phyloP scores from a whole-genome alignment of 2,329 filamentous ascomycete genomes.

The Phialophora expanda region DNA sequence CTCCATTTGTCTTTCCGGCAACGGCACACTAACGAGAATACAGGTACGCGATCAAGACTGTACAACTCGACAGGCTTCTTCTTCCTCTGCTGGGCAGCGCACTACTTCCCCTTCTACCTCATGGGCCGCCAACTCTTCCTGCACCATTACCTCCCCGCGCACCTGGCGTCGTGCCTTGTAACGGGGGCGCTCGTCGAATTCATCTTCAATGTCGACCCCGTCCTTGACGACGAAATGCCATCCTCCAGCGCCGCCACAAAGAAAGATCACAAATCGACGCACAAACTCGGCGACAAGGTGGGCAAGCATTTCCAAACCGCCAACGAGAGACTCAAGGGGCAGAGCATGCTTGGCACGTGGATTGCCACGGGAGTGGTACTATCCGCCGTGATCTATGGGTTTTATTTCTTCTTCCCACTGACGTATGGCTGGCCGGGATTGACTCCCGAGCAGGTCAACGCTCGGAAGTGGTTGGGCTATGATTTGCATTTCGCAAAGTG shows the following conservation, averaged over 20 bases:
- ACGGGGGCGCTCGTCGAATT: slow-evolving; percentile 93
- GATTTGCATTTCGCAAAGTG: slow-evolving; percentile 99
- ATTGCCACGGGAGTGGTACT: slow-evolving; percentile 74
- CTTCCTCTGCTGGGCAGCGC: slow-evolving; percentile 96
- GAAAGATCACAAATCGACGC: slow-evolving; percentile 41
- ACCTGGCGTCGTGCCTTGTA: slow-evolving; percentile 87
- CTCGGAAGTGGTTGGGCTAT: slow-evolving; percentile 94
- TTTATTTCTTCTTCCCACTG: slow-evolving; percentile 91
- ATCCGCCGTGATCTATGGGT: slow-evolving; percentile 71
- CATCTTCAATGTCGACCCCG: slow-evolving; percentile 87
- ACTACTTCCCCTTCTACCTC: slow-evolving; percentile 96
- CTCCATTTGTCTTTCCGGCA: slow-evolving; percentile 4
- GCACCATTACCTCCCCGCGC: slow-evolving; percentile 95
- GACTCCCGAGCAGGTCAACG: slow-evolving; percentile 71
- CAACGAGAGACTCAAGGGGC: slow-evolving; percentile 76
- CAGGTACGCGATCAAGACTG: slow-evolving; percentile 84
- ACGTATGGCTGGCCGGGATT: slow-evolving; percentile 95
- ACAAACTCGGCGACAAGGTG: slow-evolving; percentile 50
- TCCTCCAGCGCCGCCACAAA: slow-evolving; percentile 44
- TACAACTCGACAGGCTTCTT: slow-evolving; percentile 99
- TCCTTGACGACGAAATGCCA: slow-evolving; percentile 53
- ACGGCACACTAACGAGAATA: slow-evolving; percentile 42
- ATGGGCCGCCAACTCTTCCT: slow-evolving; percentile 99
- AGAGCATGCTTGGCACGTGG: slow-evolving; percentile 80
- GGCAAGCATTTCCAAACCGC: slow-evolving; percentile 72